Evolutionary conservation across 345 rosid species (phyloP).

Genomic region (Euphorbia peplus): DNA sequence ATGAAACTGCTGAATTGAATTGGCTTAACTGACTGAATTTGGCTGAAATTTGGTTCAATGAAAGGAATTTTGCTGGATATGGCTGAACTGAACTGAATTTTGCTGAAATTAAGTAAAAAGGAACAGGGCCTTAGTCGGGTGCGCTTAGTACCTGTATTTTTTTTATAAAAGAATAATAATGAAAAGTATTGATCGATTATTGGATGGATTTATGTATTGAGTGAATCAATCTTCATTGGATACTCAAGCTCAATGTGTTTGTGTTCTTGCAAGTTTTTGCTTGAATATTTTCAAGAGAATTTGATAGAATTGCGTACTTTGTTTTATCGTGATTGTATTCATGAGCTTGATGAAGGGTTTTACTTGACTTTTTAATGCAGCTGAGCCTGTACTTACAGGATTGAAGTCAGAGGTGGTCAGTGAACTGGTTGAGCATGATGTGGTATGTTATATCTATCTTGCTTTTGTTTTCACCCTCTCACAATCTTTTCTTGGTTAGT

Average conservation of each 20-base stretch:
- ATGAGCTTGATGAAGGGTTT: background rate
- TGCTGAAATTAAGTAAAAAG: too few species aligned
- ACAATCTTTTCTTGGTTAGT: background rate
- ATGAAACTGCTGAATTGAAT: too few species aligned
- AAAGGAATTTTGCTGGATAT: too few species aligned
- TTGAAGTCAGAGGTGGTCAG: slow-evolving; percentile 24
- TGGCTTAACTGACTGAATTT: too few species aligned
- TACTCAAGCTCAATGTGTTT: background rate
- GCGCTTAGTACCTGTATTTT: too few species aligned
- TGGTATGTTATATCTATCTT: slow-evolving; percentile 25
- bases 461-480: background rate
- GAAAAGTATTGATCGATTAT: too few species aligned
- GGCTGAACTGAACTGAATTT: too few species aligned
- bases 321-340: background rate
- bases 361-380: slow-evolving; percentile 24
- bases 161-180: too few species aligned
- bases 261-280: background rate
- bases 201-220: background rate
- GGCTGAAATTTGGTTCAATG: too few species aligned
- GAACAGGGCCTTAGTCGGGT: background rate
- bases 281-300: background rate
- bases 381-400: slow-evolving; percentile 21
- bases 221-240: background rate
- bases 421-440: slow-evolving; percentile 26
- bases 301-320: background rate